Base-by-base conservation (phyloP, 352 stramenopile genomes). In the Phytophthora pinifolia region DNA sequence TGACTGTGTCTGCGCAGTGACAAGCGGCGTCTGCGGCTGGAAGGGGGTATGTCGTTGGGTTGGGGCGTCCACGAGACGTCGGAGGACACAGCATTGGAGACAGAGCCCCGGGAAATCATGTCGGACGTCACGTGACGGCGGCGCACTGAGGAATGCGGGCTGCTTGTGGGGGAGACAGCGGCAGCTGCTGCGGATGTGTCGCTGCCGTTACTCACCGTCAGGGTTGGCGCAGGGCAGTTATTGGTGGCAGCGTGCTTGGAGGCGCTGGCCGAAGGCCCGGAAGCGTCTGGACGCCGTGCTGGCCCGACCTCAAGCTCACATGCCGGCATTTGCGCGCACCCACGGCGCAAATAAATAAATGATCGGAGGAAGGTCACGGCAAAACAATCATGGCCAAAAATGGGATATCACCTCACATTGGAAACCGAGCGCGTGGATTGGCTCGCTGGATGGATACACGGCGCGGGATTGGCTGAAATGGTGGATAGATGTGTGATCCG, bases 61-160 rank as follows among this genome's bases (percentile, higher is more conserved):
- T 45, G 50, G 14, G 37, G 41, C 2, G 17, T 49, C 51, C 46
- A 47, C 20, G 13, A 31, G 32, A 60, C 54, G 6, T 15, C 6
- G 6, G 48, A 25, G 20, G 20, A 25, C 20, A 3, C 20, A n/a
- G n/a, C n/a, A n/a, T n/a, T n/a, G n/a, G n/a, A n/a, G n/a, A n/a
- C n/a, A n/a, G n/a, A n/a, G n/a, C n/a, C n/a, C n/a, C n/a, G n/a
- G n/a, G n/a, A 80, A 49, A 80, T 74, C 74, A 80, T 81, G 62
- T 80, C 74, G 46, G 68, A 77, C 30, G 71, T 81, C 25, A 79
- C 46, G 29, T 59, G 63, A 22, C 37, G 46, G 6, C 17, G 29
- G 33, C 32, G 38, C 35, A 27, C 46, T 22, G 20, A 27, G 42
- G 15, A 22, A 6, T 53, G 48, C 4, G 25, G 37, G 9, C 46